phyloP scores from a whole-genome alignment of 208 protist genomes.

The Trichomonas gallinae region DNA sequence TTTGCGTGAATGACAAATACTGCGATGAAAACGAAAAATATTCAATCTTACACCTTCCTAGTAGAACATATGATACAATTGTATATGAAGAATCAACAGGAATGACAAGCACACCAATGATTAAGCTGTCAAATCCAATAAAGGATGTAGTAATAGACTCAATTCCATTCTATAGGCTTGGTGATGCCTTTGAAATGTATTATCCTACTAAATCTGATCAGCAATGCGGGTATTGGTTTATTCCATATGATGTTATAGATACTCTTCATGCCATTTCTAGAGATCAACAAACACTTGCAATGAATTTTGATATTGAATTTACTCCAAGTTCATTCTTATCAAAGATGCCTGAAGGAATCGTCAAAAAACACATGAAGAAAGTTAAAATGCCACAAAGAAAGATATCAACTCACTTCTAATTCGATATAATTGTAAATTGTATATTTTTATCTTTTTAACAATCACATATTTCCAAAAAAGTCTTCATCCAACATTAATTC shows the following conservation, averaged over 20 bases:
- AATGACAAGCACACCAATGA: background rate
- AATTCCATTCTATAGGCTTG: background rate
- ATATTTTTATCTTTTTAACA: too few species aligned
- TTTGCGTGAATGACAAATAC: background rate
- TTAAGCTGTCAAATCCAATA: background rate
- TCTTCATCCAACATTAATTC: too few species aligned
- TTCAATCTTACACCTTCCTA: background rate
- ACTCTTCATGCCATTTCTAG: background rate
- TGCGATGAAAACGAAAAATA: background rate
- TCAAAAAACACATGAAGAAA: background rate
- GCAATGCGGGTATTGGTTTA: background rate
- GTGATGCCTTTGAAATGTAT: background rate
- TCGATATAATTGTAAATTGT: too few species aligned
- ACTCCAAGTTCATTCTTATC: background rate
- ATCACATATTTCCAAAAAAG: too few species aligned
- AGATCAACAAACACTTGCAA: background rate
- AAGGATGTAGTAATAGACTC: background rate
- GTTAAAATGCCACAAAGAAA: background rate
- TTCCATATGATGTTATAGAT: background rate
- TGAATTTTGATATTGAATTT: background rate
- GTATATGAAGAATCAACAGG: background rate
- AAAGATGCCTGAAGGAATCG: background rate
- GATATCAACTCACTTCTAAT: too few species aligned
- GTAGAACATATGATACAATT: background rate
- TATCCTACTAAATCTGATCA: background rate